Percentiles rank a stretch among this genome's conserved stretches.
Conservation (phyloP, 139 green algal genomes). For the Chlorella sp. region DNA sequence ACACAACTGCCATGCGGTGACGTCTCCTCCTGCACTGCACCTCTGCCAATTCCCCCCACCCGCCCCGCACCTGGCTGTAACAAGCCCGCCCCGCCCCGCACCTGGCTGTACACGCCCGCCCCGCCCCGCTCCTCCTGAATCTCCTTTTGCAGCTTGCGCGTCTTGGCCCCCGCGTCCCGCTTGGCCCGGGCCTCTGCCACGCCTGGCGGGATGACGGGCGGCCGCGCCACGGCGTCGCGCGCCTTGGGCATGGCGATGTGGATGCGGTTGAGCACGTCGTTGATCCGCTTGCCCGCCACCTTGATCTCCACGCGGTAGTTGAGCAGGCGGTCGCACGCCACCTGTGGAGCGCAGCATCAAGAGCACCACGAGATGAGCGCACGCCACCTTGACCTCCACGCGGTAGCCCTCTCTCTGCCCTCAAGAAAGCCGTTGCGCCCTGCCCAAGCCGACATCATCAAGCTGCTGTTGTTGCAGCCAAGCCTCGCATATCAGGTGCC, state of each 20-base stretch:
- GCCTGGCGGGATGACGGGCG: constrained; percentile 76
- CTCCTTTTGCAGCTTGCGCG: constrained; percentile 64
- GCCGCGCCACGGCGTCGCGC: constrained; percentile 39
- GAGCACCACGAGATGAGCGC: no score
- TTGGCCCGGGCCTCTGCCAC: constrained; percentile 53
- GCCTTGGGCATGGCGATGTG: constrained; percentile 85
- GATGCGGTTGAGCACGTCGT: constrained; percentile 86
- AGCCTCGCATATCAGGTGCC: no score
- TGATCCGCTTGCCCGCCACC: constrained; percentile 78
- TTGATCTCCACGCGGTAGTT: constrained; percentile 88
- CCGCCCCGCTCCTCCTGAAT: constrained; percentile 80
- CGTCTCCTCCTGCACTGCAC: no score
- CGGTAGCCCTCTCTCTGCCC: no score
- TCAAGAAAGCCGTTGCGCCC: no score
- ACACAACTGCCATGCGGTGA: no score
- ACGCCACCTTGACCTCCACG: no score
- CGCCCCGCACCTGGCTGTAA: no score
- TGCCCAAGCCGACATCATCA: no score
- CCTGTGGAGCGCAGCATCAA: no score
- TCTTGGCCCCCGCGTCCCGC: constrained; percentile 30
- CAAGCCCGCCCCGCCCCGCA: not conserved
- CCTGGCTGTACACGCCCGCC: constrained; percentile 46
- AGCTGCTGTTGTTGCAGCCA: no score
- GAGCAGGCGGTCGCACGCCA: constrained; percentile 91
- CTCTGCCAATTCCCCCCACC: no score